Conservation (phyloP, 1,139 yeast species). For the Pichia kudriavzevii region DNA sequence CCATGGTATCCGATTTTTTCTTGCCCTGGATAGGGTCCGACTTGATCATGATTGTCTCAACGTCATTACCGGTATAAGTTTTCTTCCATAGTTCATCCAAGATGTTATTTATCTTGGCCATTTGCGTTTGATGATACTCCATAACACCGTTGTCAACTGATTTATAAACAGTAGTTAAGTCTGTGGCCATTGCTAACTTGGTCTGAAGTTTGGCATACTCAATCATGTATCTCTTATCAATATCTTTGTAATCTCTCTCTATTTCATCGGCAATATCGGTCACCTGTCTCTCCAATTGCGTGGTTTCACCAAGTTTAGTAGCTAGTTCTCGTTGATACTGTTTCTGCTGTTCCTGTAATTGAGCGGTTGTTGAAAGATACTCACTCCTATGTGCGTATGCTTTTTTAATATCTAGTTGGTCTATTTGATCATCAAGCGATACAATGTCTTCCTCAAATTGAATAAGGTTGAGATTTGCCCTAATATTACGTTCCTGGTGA, state of each 20-base stretch:
- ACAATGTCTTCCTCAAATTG: conserved; percentile 32
- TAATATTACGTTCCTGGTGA: conserved; percentile 44
- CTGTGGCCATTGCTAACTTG: conserved; percentile 72
- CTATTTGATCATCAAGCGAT: conserved; percentile 32
- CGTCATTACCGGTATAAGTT: conserved; percentile 93
- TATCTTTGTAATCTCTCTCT: conserved; percentile 59
- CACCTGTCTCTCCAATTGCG: conserved; percentile 74
- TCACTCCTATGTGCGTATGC: conserved; percentile 60
- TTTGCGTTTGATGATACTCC: conserved; percentile 85
- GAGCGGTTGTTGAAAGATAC: conserved; percentile 53
- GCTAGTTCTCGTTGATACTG: conserved; percentile 62
- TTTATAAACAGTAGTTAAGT: conserved; percentile 70
- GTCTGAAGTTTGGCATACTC: conserved; percentile 78
- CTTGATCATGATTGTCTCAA: conserved; percentile 79
- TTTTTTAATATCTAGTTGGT: conserved; percentile 41
- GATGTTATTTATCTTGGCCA: conserved; percentile 86
- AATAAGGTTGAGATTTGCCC: conserved; percentile 48
- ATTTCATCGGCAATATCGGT: conserved; percentile 50
- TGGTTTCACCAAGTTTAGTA: conserved; percentile 75
- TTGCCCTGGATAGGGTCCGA: conserved; percentile 50
- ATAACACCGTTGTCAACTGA: conserved; percentile 91
- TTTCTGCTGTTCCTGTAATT: conserved; percentile 49
- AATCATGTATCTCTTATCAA: conserved; percentile 54
- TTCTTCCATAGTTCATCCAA: conserved; percentile 89
- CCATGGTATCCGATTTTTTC: conserved; percentile 33